Evolutionary conservation across 2,329 filamentous ascomycete genomes (phyloP), one percentile per base, ranked within the genome.

Genomic region (Cryphonectria naterciae): DNA sequence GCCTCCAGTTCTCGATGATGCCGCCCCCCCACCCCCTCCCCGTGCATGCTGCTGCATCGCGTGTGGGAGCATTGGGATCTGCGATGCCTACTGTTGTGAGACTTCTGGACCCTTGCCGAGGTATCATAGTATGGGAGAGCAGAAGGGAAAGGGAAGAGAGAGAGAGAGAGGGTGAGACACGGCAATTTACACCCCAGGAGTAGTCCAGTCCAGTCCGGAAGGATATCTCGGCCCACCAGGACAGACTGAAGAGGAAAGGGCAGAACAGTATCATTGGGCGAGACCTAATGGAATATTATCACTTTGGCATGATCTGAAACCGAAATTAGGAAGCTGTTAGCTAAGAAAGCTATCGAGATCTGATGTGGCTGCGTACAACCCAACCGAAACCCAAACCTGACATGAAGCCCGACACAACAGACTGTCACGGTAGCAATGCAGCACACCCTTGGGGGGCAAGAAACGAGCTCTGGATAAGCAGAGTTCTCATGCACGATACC

Each of bases 301-400:
- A 58, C 25, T 58, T 32, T 58, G 25, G 28, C 54, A 58, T 58
- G 25, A 32, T 58, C 54, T 58, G 54, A 58, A 58, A 58, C 54
- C 54, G 28, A 35, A 28, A 58, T 58, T 19, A 58, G n/a, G 28
- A 19, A 58, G 25, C 54, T 15, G 25, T 28, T 7, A 56, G 32
- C 10, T 1, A 35, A 2, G 4, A 17, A 32, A 58, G 10, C 54
- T 58, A 32, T 58, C 54, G 54, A 58, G 54, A 58, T 58, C 28
- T 35, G 28, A 17, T 35, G 15, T 32, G 54, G 25, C 54, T 32
- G 25, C 54, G 54, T 17, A 19, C 25, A 28, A 15, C 25, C 52
- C 25, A 32, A 5, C 52, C 25, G 5, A 10, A 19, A 8, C 52
- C 52, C 52, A 54, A 49, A 17, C 52, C 2, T 32, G 25, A 56